phyloP scores from a whole-genome alignment of 345 rosid species.

The Moricandia arvensis region DNA sequence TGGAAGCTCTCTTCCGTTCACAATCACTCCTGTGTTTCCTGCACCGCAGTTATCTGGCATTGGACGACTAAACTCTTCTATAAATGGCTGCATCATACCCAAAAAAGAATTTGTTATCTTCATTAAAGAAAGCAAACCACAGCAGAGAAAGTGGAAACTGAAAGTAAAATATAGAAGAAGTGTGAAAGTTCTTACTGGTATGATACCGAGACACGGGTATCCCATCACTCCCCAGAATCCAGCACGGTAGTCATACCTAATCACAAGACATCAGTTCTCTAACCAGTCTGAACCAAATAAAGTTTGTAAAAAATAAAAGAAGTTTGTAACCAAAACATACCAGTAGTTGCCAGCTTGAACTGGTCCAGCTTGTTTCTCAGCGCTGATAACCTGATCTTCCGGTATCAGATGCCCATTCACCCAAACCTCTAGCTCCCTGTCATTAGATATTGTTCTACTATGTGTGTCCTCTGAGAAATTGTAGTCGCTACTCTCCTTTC shows the following conservation, averaged over 20 bases:
- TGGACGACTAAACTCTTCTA: slow-evolving; percentile 64
- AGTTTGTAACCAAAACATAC: slow-evolving; percentile 25
- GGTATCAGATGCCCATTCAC: slow-evolving; percentile 66
- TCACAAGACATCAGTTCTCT: not conserved
- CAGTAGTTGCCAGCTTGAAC: slow-evolving; percentile 75
- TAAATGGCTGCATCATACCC: slow-evolving; percentile 55
- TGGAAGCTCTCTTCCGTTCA: slow-evolving; percentile 82
- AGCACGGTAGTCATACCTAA: slow-evolving; percentile 75
- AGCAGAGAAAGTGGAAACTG: not conserved
- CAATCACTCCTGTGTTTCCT: slow-evolving; percentile 65
- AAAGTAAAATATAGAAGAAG: not conserved
- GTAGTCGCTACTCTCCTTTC: slow-evolving; percentile 44
- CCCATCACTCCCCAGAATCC: slow-evolving; percentile 85
- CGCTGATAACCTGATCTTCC: slow-evolving; percentile 47
- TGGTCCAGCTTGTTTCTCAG: slow-evolving; percentile 70
- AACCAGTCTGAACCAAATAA: not conserved
- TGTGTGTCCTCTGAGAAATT: slow-evolving; percentile 41
- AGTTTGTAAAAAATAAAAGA: too few species aligned
- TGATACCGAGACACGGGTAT: slow-evolving; percentile 69
- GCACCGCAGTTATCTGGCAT: slow-evolving; percentile 69
- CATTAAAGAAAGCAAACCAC: not conserved
- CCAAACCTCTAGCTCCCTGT: slow-evolving; percentile 44
- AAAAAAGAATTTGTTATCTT: not conserved
- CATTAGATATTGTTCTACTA: slow-evolving; percentile 33
- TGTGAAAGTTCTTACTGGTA: slow-evolving; percentile 54